These are phyloP conservation scores for Fraxinus floribunda DNA, from an alignment of 305 asterid genomes.

Conservation along the genomic window DNA sequence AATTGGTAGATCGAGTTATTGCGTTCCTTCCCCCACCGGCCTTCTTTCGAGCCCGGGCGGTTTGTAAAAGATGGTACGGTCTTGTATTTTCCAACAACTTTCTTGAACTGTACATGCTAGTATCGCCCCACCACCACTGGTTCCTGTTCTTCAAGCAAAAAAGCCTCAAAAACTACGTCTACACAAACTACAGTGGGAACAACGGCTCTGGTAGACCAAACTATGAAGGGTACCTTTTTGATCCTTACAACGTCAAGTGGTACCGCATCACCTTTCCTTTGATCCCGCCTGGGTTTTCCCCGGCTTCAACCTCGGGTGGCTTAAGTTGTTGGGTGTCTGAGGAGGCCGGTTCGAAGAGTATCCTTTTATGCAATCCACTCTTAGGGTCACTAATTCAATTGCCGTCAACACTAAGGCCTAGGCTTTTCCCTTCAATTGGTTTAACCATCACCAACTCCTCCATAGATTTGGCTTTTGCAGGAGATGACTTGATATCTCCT, in stretches of 20 bases:
- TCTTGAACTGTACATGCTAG: constrained; percentile 62
- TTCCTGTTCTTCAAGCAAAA: constrained; percentile 73
- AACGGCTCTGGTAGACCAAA: not conserved
- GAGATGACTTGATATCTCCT: constrained; percentile 85
- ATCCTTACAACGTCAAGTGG: constrained; percentile 62
- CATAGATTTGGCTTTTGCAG: constrained; percentile 77
- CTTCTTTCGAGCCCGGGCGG: constrained; percentile 71
- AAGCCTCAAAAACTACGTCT: constrained; percentile 43
- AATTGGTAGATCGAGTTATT: constrained; percentile 62
- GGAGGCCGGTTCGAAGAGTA: constrained; percentile 71
- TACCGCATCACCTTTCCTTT: constrained; percentile 52
- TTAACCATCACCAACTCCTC: constrained; percentile 56
- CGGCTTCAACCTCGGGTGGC: constrained; percentile 74
- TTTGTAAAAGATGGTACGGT: constrained; percentile 81
- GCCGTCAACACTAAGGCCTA: constrained; percentile 76
- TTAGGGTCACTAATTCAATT: constrained; percentile 51
- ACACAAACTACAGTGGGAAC: constrained; percentile 24
- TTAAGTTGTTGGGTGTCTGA: constrained; percentile 76
- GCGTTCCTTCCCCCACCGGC: constrained; percentile 85
- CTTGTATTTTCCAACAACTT: constrained; percentile 65
- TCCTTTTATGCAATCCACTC: constrained; percentile 71
- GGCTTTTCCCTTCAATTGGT: constrained; percentile 82
- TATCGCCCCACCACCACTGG: constrained; percentile 56
- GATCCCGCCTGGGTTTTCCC: constrained; percentile 72
- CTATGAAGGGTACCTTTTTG: constrained; percentile 64